These are phyloP conservation scores for Protoeuglena noctilucae DNA, from an alignment of 139 green algal genomes.

Conservation along the genomic window DNA sequence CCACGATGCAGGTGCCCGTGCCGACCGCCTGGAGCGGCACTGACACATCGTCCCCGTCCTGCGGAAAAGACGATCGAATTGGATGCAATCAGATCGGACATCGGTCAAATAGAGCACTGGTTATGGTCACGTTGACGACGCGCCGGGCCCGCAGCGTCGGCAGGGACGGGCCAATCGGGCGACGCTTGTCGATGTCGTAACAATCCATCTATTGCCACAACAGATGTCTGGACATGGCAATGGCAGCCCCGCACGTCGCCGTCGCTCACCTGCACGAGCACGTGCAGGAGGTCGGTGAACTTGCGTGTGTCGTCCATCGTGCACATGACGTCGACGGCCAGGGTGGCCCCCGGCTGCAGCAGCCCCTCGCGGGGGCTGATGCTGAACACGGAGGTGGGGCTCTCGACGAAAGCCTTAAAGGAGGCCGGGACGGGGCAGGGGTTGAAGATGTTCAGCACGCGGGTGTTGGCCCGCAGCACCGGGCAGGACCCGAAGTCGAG, in stretches of 20 bases:
- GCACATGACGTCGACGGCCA: constrained; percentile 21
- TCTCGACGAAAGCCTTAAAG: constrained; percentile 52
- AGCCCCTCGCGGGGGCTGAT: constrained; percentile 29
- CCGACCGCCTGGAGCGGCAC: constrained; percentile 41
- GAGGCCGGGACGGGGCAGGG: constrained; percentile 42
- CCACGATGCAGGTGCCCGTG: constrained; percentile 39
- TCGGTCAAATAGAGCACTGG: no score
- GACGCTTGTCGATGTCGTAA: no score
- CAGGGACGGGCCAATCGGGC: no score
- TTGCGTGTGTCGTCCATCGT: constrained; percentile 29
- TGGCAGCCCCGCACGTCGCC: no score
- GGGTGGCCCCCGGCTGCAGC: constrained; percentile 23
- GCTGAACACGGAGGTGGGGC: constrained; percentile 32
- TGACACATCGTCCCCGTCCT: constrained; percentile 39
- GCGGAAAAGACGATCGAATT: no score
- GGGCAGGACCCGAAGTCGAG: constrained; percentile 34
- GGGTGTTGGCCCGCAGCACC: constrained; percentile 37
- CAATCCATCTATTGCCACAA: no score
- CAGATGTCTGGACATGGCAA: no score
- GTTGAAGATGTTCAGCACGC: constrained; percentile 42
- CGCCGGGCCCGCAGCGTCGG: no score
- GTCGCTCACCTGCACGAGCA: constrained; percentile 53
- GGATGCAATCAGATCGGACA: no score
- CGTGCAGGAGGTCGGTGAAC: constrained; percentile 52
- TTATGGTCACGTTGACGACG: no score